Evolutionary conservation across 768 basidiomycete species (phyloP).

Genomic region (Trametes cubensis): DNA sequence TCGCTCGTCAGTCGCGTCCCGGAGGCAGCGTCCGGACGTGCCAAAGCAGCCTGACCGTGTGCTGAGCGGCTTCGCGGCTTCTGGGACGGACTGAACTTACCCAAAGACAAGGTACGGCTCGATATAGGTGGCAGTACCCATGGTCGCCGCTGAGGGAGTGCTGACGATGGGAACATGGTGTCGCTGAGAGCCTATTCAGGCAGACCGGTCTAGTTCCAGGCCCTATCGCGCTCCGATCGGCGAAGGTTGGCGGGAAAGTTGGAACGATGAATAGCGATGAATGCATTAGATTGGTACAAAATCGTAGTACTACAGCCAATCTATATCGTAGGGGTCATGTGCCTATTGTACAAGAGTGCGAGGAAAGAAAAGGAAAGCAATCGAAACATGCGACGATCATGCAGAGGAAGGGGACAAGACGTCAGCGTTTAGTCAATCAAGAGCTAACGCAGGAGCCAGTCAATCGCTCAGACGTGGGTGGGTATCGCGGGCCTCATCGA

Average conservation of each 20-base stretch:
- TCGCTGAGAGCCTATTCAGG: slow-evolving; percentile 5
- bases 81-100: slow-evolving; percentile 13
- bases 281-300: slow-evolving; percentile 19
- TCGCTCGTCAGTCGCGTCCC: slow-evolving; percentile 4
- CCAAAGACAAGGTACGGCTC: slow-evolving; percentile 20
- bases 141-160: slow-evolving; percentile 20
- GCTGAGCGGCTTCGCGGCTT: slow-evolving; percentile 17
- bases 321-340: slow-evolving; percentile 15
- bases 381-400: slow-evolving; percentile 5
- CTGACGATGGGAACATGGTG: slow-evolving; percentile 14
- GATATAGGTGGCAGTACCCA: slow-evolving; percentile 24
- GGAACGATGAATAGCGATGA: background rate
- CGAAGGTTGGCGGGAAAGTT: no score
- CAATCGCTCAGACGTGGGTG: slow-evolving; percentile 20
- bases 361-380: slow-evolving; percentile 1
- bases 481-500: slow-evolving; percentile 9
- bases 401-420: background rate
- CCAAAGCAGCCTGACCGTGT: slow-evolving; percentile 14
- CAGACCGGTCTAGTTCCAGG: background rate
- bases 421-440: slow-evolving; percentile 4
- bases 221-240: background rate
- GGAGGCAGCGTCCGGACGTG: background rate
- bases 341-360: slow-evolving; percentile 13
- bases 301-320: slow-evolving; percentile 3
- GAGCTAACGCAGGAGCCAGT: slow-evolving; percentile 8